These are phyloP conservation scores for Lepiota venenata DNA, from an alignment of 768 basidiomycete species.

Conservation along the genomic window DNA sequence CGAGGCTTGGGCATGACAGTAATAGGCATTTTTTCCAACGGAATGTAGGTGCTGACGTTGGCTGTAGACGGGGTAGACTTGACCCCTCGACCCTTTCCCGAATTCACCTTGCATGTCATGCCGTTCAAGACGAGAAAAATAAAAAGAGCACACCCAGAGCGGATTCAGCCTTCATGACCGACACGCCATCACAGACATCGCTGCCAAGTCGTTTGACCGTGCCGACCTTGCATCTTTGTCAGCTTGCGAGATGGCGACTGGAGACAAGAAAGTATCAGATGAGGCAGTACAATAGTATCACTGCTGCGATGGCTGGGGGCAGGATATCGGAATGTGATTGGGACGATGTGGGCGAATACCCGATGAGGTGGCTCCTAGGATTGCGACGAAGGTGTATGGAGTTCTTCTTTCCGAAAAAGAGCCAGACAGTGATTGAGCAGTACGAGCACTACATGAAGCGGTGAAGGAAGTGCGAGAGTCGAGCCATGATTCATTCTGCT, in stretches of 20 bases:
- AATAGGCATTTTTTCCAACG: too few relatives aligned
- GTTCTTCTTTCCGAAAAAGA: background rate
- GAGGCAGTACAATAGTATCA: constrained; percentile 29
- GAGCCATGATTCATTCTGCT: background rate
- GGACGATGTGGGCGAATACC: constrained; percentile 38
- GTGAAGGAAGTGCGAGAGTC: background rate
- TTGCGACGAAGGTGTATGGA: constrained; percentile 27
- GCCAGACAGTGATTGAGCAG: background rate
- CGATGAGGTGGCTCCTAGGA: constrained; percentile 26
- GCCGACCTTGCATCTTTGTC: constrained; percentile 34
- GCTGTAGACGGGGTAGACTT: too few relatives aligned
- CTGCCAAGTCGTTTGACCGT: constrained; percentile 14
- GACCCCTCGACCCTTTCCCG: too few relatives aligned
- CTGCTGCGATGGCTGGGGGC: constrained; percentile 33
- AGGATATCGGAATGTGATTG: constrained; percentile 26
- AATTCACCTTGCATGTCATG: constrained; percentile 32
- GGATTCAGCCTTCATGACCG: background rate
- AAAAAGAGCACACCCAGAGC: background rate
- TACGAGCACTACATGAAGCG: constrained; percentile 1
- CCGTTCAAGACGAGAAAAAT: constrained; percentile 21
- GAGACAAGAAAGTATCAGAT: constrained; percentile 18
- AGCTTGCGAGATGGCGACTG: constrained; percentile 35
- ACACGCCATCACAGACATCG: constrained; percentile 13
- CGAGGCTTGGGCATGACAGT: too few relatives aligned
- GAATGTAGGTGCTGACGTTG: too few relatives aligned